Conservation (phyloP, 805 yeast genomes). For the Hanseniaspora lachancei region DNA sequence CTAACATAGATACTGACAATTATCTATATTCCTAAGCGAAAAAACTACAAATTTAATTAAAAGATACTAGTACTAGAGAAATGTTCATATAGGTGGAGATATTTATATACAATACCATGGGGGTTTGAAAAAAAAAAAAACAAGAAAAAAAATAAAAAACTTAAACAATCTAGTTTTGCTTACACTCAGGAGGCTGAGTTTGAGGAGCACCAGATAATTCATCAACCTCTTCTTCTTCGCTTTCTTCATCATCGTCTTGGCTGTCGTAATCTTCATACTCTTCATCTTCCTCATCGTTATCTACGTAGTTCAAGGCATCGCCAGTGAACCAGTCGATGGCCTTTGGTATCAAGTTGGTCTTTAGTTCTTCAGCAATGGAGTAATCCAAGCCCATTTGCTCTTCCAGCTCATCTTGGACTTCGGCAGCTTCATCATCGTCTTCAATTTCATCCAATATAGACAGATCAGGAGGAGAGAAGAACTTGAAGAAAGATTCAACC, state of each 20-base stretch:
- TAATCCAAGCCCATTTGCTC: slow-evolving; percentile 75
- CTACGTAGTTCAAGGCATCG: slow-evolving; percentile 73
- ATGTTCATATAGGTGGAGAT: too few species aligned
- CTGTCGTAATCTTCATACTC: slow-evolving; percentile 41
- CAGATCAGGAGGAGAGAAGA: slow-evolving; percentile 84
- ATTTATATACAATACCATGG: too few species aligned
- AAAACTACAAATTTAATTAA: too few species aligned
- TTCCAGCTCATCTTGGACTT: slow-evolving; percentile 42
- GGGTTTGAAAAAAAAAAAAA: background rate
- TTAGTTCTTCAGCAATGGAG: slow-evolving; percentile 89
- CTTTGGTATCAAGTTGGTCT: slow-evolving; percentile 89
- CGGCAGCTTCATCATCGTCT: slow-evolving; percentile 31
- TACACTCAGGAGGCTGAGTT: slow-evolving; percentile 64
- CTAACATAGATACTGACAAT: too few species aligned
- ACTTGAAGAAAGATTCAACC: slow-evolving; percentile 88
- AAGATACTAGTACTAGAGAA: too few species aligned
- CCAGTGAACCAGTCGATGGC: slow-evolving; percentile 99
- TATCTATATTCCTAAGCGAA: too few species aligned
- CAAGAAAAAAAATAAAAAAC: too few species aligned
- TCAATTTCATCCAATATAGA: slow-evolving; percentile 27
- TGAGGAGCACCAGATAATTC: slow-evolving; percentile 28
- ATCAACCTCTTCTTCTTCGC: slow-evolving; percentile 30
- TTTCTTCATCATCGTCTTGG: slow-evolving; percentile 30
- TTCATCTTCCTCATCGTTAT: slow-evolving; percentile 47
- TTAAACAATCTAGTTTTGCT: slow-evolving; percentile 42